Evolutionary conservation across 129 eudicot genomes (phyloP).

Genomic region (Lonicera japonica): DNA sequence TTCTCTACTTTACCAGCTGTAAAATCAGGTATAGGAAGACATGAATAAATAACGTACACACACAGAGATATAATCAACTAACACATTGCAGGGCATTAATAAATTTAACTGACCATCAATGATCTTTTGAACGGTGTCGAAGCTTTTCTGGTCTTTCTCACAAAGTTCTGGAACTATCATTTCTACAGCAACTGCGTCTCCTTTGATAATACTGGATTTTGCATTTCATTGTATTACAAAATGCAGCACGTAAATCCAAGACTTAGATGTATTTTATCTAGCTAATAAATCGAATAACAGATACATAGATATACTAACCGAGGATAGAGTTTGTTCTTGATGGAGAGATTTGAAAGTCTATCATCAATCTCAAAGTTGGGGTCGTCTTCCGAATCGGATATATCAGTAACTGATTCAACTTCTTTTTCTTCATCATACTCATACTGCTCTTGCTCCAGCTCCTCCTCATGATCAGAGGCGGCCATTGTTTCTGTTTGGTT

Average conservation of each 20-base stretch:
- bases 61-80: neutral
- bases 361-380: slow-evolving; percentile 49
- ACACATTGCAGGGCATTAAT: neutral
- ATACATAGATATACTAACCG: too few relatives aligned
- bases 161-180: slow-evolving; percentile 38
- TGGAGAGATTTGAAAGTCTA: slow-evolving; percentile 45
- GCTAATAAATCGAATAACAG: too few relatives aligned
- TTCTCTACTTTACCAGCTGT: slow-evolving; percentile 60
- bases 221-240: too few relatives aligned
- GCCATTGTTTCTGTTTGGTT: too few relatives aligned
- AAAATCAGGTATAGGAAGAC: neutral
- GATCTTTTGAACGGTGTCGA: slow-evolving; percentile 37
- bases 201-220: too few relatives aligned
- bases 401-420: slow-evolving; percentile 28
- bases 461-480: too few relatives aligned
- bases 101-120: slow-evolving; percentile 36
- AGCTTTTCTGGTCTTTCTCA: slow-evolving; percentile 38
- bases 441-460: too few relatives aligned
- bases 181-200: slow-evolving; percentile 9
- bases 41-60: neutral
- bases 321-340: slow-evolving; percentile 31
- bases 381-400: slow-evolving; percentile 39
- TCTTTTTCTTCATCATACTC: too few relatives aligned
- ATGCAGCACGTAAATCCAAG: too few relatives aligned
- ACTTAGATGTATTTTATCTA: too few relatives aligned